These are phyloP conservation scores for Mucor lusitanicus DNA, from an alignment of 371 early-diverging fungal genomes.

Conservation along the genomic window DNA sequence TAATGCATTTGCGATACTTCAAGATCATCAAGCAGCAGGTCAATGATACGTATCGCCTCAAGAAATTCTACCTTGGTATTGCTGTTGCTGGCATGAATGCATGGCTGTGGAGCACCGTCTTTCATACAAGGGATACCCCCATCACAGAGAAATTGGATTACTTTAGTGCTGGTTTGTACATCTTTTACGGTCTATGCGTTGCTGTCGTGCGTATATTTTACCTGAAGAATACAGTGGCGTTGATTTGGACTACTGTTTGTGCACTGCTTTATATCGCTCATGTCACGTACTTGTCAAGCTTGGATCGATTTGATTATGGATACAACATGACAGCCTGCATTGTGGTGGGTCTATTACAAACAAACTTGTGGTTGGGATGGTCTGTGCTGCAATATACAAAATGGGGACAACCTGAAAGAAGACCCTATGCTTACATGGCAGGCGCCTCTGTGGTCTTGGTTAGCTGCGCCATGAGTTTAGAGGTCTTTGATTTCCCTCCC, in stretches of 20 bases:
- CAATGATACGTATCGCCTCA: constrained; percentile 53
- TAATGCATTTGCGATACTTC: constrained; percentile 67
- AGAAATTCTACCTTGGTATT: constrained; percentile 61
- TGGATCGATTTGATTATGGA: constrained; percentile 79
- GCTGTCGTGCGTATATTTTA: constrained; percentile 62
- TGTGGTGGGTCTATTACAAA: constrained; percentile 70
- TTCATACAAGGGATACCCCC: constrained; percentile 86
- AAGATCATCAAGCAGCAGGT: constrained; percentile 43
- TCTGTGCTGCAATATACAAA: constrained; percentile 39
- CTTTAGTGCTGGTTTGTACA: constrained; percentile 83
- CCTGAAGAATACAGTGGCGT: constrained; percentile 24
- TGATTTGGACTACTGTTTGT: constrained; percentile 35
- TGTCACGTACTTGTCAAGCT: constrained; percentile 66
- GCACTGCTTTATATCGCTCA: constrained; percentile 57
- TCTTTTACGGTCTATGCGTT: constrained; percentile 69
- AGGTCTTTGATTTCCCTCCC: constrained; percentile 95
- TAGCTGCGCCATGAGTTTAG: constrained; percentile 81
- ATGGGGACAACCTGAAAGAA: constrained; percentile 16
- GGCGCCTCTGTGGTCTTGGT: constrained; percentile 57
- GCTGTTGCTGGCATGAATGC: constrained; percentile 70
- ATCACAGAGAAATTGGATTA: constrained; percentile 93
- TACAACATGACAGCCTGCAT: constrained; percentile 93
- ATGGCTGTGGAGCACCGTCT: constrained; percentile 94
- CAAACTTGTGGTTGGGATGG: constrained; percentile 70
- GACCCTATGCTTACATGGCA: constrained; percentile 43